phyloP scores from a whole-genome alignment of 2,329 filamentous ascomycete genomes.

The Pestalotiopsis sp. region DNA sequence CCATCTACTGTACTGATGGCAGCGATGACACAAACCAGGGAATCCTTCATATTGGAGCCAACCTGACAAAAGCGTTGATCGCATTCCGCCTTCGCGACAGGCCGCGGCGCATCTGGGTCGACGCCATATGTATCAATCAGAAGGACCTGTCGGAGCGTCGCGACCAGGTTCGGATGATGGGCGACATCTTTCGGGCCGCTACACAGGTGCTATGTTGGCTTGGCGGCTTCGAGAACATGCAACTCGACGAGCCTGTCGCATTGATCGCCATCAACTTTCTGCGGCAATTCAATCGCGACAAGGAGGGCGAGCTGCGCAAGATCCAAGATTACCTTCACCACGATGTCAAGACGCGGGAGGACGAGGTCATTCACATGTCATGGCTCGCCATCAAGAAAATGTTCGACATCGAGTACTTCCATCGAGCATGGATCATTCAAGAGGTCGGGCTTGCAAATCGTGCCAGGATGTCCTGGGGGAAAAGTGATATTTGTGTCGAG shows the following conservation, averaged over 20 bases:
- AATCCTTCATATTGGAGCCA: conserved; percentile 1
- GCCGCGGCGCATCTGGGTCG: conserved; percentile 6
- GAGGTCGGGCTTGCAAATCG: conserved; percentile 1
- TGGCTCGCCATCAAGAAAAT: conserved; percentile 9
- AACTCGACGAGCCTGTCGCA: not conserved
- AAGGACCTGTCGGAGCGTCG: conserved; percentile 5
- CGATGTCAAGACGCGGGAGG: conserved; percentile 1
- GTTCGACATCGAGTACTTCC: conserved; percentile 13
- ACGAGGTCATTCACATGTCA: conserved; percentile 7
- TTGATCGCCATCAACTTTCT: conserved; percentile 9
- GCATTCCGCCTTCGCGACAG: not conserved
- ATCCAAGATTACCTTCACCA: conserved; percentile 7
- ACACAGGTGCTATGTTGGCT: conserved; percentile 8
- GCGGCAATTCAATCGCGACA: conserved; percentile 6
- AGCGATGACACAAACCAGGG: not conserved
- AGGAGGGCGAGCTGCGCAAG: not conserved
- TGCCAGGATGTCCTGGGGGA: not conserved
- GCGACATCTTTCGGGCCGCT: not conserved
- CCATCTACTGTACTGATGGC: conserved; percentile 2
- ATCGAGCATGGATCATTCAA: conserved; percentile 11
- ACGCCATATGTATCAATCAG: conserved; percentile 9
- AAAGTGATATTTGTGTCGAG: not conserved
- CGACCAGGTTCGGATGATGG: conserved; percentile 7
- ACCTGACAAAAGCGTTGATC: conserved; percentile 5
- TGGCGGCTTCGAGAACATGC: conserved; percentile 3